These are phyloP conservation scores for Ottelia alismoides DNA, from an alignment of 106 monocot species.

Conservation along the genomic window DNA sequence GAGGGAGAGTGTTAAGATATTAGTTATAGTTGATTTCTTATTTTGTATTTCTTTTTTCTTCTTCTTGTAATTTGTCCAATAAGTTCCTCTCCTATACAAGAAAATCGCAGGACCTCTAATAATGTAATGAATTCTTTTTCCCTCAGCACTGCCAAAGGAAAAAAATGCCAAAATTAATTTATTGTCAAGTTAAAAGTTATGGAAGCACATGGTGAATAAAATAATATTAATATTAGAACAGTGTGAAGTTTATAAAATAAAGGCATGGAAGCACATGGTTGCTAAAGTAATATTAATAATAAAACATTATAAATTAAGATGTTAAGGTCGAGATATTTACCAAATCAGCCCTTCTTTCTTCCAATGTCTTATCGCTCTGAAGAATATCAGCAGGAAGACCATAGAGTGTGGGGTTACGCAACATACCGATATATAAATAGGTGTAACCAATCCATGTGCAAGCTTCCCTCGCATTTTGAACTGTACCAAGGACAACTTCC, in stretches of 20 bases:
- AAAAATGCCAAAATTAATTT: background rate
- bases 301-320: background rate
- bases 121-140: no score
- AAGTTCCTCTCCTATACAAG: no score
- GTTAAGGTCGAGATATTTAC: slow-evolving; percentile 42
- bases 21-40: no score
- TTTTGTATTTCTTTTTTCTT: no score
- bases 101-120: no score
- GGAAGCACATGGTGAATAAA: background rate
- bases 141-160: no score
- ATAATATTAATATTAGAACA: background rate
- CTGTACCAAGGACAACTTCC: slow-evolving; percentile 95
- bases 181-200: background rate
- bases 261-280: background rate
- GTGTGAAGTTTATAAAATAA: background rate
- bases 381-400: slow-evolving; percentile 71
- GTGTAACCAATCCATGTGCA: slow-evolving; percentile 96
- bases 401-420: slow-evolving; percentile 88
- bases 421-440: slow-evolving; percentile 87
- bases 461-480: slow-evolving; percentile 95
- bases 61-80: no score
- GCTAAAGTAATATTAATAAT: background rate
- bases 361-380: slow-evolving; percentile 66
- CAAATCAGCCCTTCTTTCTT: slow-evolving; percentile 95
- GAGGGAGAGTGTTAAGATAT: no score